Conservation (phyloP, 441 rosid genomes). For the Pelargonium australe region DNA sequence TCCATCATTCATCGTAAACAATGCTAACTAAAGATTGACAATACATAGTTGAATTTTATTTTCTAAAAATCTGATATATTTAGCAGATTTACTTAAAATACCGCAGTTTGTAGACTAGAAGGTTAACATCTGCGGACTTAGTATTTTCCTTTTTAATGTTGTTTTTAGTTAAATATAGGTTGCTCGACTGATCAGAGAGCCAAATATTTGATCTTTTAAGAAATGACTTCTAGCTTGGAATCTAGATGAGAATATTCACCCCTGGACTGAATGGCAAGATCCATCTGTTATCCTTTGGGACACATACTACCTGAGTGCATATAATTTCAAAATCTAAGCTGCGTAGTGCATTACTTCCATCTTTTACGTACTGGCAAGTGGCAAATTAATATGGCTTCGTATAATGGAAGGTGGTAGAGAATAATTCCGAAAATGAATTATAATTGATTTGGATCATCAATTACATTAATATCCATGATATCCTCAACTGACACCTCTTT, state of each 20-base stretch:
- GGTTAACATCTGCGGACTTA: constrained; percentile 1
- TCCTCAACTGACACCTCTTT: too few relatives aligned
- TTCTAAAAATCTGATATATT: constrained; percentile 1
- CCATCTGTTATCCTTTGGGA: neutral
- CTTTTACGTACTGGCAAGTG: neutral
- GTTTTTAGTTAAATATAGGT: constrained; percentile 2
- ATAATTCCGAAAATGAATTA: too few relatives aligned
- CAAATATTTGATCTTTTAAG: neutral
- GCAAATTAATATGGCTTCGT: too few relatives aligned
- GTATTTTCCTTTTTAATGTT: neutral
- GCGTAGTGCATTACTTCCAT: neutral
- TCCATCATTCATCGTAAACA: neutral
- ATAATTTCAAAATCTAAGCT: constrained; percentile 3
- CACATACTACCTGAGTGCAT: constrained; percentile 3
- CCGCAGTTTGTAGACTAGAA: neutral
- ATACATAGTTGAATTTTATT: neutral
- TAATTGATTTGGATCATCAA: too few relatives aligned
- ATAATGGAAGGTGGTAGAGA: too few relatives aligned
- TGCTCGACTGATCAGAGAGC: neutral
- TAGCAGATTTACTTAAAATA: neutral
- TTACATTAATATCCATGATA: too few relatives aligned
- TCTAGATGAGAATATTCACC: constrained; percentile 5
- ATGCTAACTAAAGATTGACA: neutral
- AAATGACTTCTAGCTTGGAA: constrained; percentile 1
- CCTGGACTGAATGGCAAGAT: constrained; percentile 11